These are phyloP conservation scores for Phytopythium chamaehyphon DNA, from an alignment of 352 stramenopile genomes.

Conservation along the genomic window DNA sequence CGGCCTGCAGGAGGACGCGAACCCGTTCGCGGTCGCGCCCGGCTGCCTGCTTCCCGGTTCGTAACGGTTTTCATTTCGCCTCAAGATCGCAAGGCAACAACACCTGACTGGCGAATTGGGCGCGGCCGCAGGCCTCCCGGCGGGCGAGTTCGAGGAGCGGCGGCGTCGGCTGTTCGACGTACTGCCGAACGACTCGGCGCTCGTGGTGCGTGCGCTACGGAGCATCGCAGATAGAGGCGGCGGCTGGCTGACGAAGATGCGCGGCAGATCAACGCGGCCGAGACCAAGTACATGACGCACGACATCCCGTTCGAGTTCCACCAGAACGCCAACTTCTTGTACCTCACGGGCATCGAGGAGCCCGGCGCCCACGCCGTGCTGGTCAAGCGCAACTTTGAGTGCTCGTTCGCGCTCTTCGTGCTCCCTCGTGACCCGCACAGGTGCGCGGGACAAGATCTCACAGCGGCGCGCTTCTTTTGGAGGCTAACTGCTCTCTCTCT, in stretches of 20 bases:
- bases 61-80: background rate
- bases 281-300: constrained; percentile 85
- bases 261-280: constrained; percentile 48
- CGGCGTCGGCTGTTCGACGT: constrained; percentile 55
- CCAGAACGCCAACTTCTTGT: constrained; percentile 84
- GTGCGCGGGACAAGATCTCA: no score
- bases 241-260: background rate
- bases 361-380: constrained; percentile 73
- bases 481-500: background rate
- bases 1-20: constrained; percentile 20
- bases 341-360: constrained; percentile 79
- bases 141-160: constrained; percentile 59
- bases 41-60: constrained; percentile 51
- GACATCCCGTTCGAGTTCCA: constrained; percentile 87
- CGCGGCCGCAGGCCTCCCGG: constrained; percentile 34
- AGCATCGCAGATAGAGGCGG: background rate
- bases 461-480: no score
- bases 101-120: background rate
- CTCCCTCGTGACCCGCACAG: constrained; percentile 64
- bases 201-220: constrained; percentile 38
- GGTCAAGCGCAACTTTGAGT: constrained; percentile 58
- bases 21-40: constrained; percentile 46
- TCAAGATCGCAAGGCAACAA: background rate
- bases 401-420: constrained; percentile 72
- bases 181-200: constrained; percentile 65